Conservation (phyloP, 176 grass and related monocot species). For the Eleusine coracana region DNA sequence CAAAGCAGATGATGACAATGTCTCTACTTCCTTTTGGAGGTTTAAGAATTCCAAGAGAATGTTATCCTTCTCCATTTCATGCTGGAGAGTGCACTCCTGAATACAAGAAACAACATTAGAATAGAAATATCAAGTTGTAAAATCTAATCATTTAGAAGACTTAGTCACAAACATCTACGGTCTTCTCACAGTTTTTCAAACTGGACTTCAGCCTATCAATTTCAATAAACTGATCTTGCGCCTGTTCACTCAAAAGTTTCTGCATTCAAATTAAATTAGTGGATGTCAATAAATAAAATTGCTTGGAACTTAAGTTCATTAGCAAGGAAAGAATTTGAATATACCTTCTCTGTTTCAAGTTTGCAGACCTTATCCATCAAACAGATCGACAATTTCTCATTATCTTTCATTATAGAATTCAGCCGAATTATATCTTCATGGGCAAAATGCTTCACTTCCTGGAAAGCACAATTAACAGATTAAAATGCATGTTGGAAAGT, state of each 20-base stretch:
- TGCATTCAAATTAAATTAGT: slow-evolving; percentile 50
- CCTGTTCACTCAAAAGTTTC: slow-evolving; percentile 57
- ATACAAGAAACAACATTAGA: slow-evolving; percentile 33
- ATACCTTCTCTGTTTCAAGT: slow-evolving; percentile 83
- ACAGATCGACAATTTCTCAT: slow-evolving; percentile 50
- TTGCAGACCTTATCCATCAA: slow-evolving; percentile 57
- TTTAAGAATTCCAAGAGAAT: slow-evolving; percentile 58
- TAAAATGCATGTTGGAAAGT: slow-evolving; percentile 26
- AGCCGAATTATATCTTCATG: slow-evolving; percentile 42
- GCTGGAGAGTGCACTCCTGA: slow-evolving; percentile 67
- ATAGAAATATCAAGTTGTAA: neutral
- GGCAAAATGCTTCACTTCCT: slow-evolving; percentile 67
- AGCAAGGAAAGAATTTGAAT: slow-evolving; percentile 8
- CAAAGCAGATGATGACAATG: slow-evolving; percentile 74
- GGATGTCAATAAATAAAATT: slow-evolving; percentile 25
- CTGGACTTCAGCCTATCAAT: slow-evolving; percentile 55
- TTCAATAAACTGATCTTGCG: slow-evolving; percentile 51
- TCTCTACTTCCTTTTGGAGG: slow-evolving; percentile 69
- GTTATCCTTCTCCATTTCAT: slow-evolving; percentile 79
- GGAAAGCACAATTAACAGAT: slow-evolving; percentile 39
- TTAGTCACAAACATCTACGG: slow-evolving; percentile 56
- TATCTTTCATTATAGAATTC: slow-evolving; percentile 52
- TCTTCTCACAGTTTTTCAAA: slow-evolving; percentile 54
- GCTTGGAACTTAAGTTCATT: slow-evolving; percentile 3
- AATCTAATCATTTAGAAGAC: slow-evolving; percentile 31